These are phyloP conservation scores for Phytophthora chlamydospora DNA, from an alignment of 352 stramenopile species.

Conservation along the genomic window DNA sequence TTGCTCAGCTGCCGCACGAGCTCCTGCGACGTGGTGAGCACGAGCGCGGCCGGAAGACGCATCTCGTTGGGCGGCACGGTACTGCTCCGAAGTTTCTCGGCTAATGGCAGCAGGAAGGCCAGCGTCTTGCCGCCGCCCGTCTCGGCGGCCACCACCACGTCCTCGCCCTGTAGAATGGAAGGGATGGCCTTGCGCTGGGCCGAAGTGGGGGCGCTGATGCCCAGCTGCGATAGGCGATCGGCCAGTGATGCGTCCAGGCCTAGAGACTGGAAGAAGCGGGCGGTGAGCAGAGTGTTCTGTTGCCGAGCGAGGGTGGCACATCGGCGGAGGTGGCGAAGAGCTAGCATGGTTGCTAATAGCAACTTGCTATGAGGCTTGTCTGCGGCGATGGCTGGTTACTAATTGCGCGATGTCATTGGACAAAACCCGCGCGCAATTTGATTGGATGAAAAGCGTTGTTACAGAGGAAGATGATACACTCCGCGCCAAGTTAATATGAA, in stretches of 20 bases:
- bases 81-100: slow-evolving; percentile 45
- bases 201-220: slow-evolving; percentile 51
- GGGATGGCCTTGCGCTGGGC: slow-evolving; percentile 70
- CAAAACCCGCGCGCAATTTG: neutral
- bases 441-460: slow-evolving; percentile 3
- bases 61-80: slow-evolving; percentile 43
- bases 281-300: neutral
- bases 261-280: slow-evolving; percentile 61
- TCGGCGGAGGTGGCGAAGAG: slow-evolving; percentile 7
- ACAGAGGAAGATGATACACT: too few relatives aligned
- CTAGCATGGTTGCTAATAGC: slow-evolving; percentile 9
- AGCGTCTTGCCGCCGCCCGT: slow-evolving; percentile 97
- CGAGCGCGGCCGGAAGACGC: slow-evolving; percentile 60
- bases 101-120: slow-evolving; percentile 93
- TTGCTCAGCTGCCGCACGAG: slow-evolving; percentile 76
- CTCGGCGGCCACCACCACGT: slow-evolving; percentile 94
- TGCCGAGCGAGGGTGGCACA: slow-evolving; percentile 4
- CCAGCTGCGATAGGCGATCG: slow-evolving; percentile 43
- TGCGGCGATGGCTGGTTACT: neutral
- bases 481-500: too few relatives aligned
- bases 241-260: slow-evolving; percentile 45
- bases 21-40: slow-evolving; percentile 90
- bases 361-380: too few relatives aligned
- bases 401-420: neutral
- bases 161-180: slow-evolving; percentile 46